These are phyloP conservation scores for Termitomyces sp. DNA, from an alignment of 768 basidiomycete genomes.

Conservation along the genomic window DNA sequence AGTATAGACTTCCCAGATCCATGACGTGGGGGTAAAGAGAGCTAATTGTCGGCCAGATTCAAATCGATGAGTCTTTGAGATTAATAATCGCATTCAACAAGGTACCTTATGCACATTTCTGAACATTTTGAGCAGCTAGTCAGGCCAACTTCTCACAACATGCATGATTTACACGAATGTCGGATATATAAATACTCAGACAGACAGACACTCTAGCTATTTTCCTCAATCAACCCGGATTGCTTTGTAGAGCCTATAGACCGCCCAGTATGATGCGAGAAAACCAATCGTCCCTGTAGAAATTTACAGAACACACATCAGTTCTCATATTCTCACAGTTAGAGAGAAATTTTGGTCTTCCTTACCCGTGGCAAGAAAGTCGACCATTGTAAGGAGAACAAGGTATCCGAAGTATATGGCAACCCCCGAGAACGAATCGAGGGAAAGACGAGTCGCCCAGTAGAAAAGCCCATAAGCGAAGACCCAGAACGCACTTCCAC, in stretches of 20 bases:
- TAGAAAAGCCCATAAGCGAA: conserved; percentile 85
- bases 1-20: neutral
- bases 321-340: neutral
- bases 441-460: conserved; percentile 80
- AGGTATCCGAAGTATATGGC: conserved; percentile 90
- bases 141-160: neutral
- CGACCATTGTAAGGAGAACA: conserved; percentile 71
- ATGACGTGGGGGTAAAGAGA: neutral
- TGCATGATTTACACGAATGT: neutral
- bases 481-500: conserved; percentile 90
- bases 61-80: neutral
- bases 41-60: neutral
- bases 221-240: conserved; percentile 64
- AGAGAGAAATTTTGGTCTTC: neutral
- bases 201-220: neutral
- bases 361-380: conserved; percentile 85
- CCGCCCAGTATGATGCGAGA: conserved; percentile 87
- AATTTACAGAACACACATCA: neutral
- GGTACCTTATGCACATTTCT: neutral
- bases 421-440: conserved; percentile 76
- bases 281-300: conserved; percentile 83
- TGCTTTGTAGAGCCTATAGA: conserved; percentile 74
- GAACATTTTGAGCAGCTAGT: neutral
- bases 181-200: neutral
- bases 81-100: neutral